Evolutionary conservation across 23 red algal genomes (phyloP).

Genomic region (Cyanidiococcus yangmingshanensis): DNA sequence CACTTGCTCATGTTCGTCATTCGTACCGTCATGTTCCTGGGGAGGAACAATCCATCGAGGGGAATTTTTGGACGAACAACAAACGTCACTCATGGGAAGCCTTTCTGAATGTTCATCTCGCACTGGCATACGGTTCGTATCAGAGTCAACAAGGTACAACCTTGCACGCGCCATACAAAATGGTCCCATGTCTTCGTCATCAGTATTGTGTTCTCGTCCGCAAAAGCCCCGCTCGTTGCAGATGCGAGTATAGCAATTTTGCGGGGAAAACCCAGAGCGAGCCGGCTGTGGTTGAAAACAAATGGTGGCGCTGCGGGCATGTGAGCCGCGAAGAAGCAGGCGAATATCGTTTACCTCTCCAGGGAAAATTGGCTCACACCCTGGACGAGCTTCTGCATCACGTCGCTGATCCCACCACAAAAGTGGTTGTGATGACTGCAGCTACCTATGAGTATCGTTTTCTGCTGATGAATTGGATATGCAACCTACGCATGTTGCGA

Average conservation of each 20-base stretch:
- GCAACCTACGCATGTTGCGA: conserved; percentile 79
- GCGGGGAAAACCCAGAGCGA: conserved; percentile 79
- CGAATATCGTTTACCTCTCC: neutral
- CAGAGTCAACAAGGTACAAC: conserved; percentile 88
- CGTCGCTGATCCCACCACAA: conserved; percentile 19
- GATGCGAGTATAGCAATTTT: conserved; percentile 87
- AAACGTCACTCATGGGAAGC: conserved; percentile 91
- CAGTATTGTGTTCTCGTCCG: conserved; percentile 81
- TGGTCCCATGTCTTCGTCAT: conserved; percentile 67
- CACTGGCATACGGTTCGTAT: conserved; percentile 74
- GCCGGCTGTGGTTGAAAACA: conserved; percentile 39
- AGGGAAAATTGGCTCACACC: neutral
- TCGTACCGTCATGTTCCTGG: conserved; percentile 73
- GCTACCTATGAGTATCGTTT: conserved; percentile 91
- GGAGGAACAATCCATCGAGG: neutral
- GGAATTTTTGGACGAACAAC: conserved; percentile 81
- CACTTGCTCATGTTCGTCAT: conserved; percentile 77
- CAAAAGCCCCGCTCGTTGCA: conserved; percentile 72
- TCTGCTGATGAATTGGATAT: conserved; percentile 96
- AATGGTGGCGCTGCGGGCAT: neutral
- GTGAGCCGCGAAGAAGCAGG: neutral
- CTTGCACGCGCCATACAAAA: conserved; percentile 91
- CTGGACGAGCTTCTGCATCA: neutral
- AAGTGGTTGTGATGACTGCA: conserved; percentile 81
- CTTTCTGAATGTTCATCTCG: conserved; percentile 96